Percentiles rank a stretch among this genome's conserved stretches.
These are phyloP conservation scores for Phytophthora quininea DNA, from an alignment of 352 stramenopile genomes.

Conservation along the genomic window DNA sequence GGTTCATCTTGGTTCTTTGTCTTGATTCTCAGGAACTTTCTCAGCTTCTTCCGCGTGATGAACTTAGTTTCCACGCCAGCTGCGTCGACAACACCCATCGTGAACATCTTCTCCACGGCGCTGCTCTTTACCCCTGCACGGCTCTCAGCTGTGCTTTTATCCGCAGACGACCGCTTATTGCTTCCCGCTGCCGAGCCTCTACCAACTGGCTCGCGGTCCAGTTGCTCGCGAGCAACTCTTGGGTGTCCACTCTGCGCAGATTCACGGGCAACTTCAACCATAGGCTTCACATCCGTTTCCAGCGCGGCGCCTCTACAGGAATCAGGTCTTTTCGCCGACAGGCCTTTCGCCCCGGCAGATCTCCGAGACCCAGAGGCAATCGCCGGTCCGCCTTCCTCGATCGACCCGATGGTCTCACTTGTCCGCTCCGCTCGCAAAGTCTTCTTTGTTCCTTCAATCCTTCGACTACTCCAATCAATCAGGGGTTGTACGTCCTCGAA, in stretches of 20 bases:
- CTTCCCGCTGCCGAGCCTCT: neutral
- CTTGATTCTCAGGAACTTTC: constrained; percentile 20
- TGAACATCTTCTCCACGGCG: constrained; percentile 20
- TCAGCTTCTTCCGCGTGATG: constrained; percentile 25
- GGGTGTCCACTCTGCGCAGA: constrained; percentile 1
- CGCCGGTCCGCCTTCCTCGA: constrained; percentile 11
- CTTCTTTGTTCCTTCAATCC: constrained; percentile 14
- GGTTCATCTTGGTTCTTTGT: constrained; percentile 6
- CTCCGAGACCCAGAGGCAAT: constrained; percentile 10
- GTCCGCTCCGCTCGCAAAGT: constrained; percentile 1
- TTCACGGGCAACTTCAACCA: neutral
- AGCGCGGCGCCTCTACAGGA: constrained; percentile 13
- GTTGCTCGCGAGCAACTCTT: constrained; percentile 6
- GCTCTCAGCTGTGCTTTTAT: neutral
- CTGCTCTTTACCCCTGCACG: constrained; percentile 6
- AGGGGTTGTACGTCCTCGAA: constrained; percentile 13
- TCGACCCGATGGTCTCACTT: constrained; percentile 3
- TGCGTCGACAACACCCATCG: neutral
- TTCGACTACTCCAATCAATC: constrained; percentile 13
- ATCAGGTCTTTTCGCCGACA: constrained; percentile 21
- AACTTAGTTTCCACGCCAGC: constrained; percentile 21
- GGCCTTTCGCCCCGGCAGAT: constrained; percentile 17
- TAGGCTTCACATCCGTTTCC: constrained; percentile 17
- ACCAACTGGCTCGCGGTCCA: neutral
- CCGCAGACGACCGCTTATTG: neutral